These are phyloP conservation scores for Lasiosphaeria hispida DNA, from an alignment of 495 filamentous ascomycete species.

Conservation along the genomic window DNA sequence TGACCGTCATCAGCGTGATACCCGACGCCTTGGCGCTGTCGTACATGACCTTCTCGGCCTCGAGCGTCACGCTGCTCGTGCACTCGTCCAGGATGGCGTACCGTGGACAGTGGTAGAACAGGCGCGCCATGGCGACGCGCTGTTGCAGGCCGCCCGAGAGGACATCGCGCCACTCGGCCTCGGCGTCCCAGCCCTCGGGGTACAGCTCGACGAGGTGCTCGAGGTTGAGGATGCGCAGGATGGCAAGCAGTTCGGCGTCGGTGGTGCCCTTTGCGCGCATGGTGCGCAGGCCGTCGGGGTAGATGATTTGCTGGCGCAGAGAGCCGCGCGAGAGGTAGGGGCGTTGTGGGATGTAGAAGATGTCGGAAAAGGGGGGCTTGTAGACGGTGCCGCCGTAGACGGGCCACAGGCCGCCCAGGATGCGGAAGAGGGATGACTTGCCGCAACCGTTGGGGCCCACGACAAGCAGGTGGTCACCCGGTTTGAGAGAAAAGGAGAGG, in stretches of 20 bases:
- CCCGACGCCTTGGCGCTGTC: conserved; percentile 87
- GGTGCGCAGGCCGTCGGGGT: conserved; percentile 82
- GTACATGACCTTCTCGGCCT: conserved; percentile 95
- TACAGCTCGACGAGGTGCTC: conserved; percentile 79
- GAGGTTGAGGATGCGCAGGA: conserved; percentile 77
- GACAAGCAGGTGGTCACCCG: conserved; percentile 87
- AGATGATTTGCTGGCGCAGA: conserved; percentile 92
- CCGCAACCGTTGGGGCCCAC: conserved; percentile 97
- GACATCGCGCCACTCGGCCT: conserved; percentile 93
- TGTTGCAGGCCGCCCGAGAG: conserved; percentile 90
- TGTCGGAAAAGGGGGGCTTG: conserved; percentile 83
- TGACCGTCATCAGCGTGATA: conserved; percentile 95
- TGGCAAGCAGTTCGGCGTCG: conserved; percentile 73
- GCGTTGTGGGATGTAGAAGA: conserved; percentile 97
- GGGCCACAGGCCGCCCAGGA: conserved; percentile 96
- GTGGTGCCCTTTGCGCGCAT: conserved; percentile 84
- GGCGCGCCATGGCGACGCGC: conserved; percentile 92
- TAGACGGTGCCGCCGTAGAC: conserved; percentile 92
- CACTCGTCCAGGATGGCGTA: conserved; percentile 97
- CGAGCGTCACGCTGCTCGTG: conserved; percentile 86
- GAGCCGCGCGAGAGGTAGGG: conserved; percentile 88
- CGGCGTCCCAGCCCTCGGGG: conserved; percentile 81
- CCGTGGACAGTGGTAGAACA: conserved; percentile 92
- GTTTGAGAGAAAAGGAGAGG: conserved; percentile 80
- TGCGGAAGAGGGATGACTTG: conserved; percentile 92